Evolutionary conservation across 2,329 filamentous ascomycete genomes (phyloP).

Genomic region (Thielaviopsis populi): DNA sequence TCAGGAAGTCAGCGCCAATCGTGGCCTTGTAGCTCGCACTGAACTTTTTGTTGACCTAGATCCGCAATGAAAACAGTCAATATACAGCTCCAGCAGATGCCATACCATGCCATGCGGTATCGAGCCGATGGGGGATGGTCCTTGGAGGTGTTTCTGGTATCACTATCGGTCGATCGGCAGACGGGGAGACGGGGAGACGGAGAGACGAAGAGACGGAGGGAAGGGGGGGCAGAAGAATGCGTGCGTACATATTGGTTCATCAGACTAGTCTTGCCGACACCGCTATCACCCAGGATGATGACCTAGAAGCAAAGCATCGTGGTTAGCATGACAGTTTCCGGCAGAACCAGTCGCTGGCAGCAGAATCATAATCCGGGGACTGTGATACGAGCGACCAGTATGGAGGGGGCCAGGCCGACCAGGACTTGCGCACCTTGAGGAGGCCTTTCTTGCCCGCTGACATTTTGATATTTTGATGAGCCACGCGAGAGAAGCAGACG

Average conservation of each 20-base stretch:
- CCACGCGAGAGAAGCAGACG: background rate
- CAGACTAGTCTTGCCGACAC: slow-evolving; percentile 97
- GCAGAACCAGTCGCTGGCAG: background rate
- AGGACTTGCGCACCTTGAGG: slow-evolving; percentile 50
- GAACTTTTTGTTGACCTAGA: slow-evolving; percentile 98
- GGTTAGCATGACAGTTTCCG: background rate
- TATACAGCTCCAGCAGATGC: background rate
- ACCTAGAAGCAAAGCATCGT: slow-evolving; percentile 45
- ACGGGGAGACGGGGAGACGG: too few relatives aligned
- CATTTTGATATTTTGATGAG: slow-evolving; percentile 45
- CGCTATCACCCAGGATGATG: slow-evolving; percentile 96
- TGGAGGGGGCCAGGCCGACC: slow-evolving; percentile 12
- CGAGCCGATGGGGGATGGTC: background rate
- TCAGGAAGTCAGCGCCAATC: slow-evolving; percentile 96
- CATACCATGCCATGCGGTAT: background rate
- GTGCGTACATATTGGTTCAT: slow-evolving; percentile 99
- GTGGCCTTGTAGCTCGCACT: slow-evolving; percentile 99
- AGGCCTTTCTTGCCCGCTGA: slow-evolving; percentile 79
- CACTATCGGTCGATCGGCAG: background rate
- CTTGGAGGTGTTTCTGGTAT: background rate
- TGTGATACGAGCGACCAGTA: background rate
- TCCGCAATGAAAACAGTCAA: background rate
- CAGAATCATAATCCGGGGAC: background rate
- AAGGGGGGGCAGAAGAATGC: background rate
- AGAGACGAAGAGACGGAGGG: too few relatives aligned